Conservation (phyloP, 129 eudicot genomes). For the Flaveria trinervia region DNA sequence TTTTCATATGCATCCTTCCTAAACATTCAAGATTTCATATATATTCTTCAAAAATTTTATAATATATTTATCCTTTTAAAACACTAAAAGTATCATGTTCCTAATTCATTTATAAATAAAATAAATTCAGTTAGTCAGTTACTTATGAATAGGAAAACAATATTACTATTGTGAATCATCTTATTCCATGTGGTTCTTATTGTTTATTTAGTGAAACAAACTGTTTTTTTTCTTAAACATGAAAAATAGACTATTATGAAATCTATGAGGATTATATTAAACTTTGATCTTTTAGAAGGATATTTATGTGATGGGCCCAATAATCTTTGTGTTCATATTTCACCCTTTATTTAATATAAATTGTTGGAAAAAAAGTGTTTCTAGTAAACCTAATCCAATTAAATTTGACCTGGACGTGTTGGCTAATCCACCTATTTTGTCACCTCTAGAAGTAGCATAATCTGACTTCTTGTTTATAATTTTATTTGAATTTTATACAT, state of each 20-base stretch:
- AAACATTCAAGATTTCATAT: background rate
- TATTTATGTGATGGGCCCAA: background rate
- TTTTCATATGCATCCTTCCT: background rate
- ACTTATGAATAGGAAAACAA: background rate
- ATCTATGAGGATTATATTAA: background rate
- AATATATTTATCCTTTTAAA: background rate
- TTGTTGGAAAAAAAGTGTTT: background rate
- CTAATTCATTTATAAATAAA: background rate
- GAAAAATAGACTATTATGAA: background rate
- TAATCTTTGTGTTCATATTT: background rate
- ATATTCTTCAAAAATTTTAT: background rate
- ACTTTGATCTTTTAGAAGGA: background rate
- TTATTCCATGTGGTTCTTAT: background rate
- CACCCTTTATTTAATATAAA: background rate
- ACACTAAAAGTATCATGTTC: background rate
- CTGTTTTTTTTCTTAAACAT: background rate
- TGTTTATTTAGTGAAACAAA: too few species aligned
- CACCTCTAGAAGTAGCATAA: conserved; percentile 8
- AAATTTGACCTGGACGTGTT: background rate
- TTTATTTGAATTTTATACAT: conserved; percentile 16
- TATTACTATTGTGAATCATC: background rate
- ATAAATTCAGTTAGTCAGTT: background rate
- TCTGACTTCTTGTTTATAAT: conserved; percentile 12
- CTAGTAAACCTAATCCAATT: background rate
- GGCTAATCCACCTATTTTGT: background rate